phyloP scores from a whole-genome alignment of 2,329 filamentous ascomycete genomes.

The Pseudogymnoascus sp. region DNA sequence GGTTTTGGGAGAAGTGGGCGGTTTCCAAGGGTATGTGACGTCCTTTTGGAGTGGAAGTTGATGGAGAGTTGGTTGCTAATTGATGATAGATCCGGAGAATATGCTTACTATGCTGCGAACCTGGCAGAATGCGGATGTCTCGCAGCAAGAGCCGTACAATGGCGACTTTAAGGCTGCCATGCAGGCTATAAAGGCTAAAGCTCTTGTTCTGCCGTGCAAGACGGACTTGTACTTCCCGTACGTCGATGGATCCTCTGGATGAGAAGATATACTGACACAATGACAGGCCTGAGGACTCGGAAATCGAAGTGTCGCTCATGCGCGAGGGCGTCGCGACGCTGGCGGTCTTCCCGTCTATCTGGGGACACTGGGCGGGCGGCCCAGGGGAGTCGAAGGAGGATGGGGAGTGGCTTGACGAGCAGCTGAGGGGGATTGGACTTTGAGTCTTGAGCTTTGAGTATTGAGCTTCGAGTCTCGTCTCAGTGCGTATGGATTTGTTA shows the following conservation, averaged over 20 bases:
- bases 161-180: constrained; percentile 58
- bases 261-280: not conserved
- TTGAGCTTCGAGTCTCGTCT: not conserved
- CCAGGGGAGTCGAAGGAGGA: constrained; percentile 65
- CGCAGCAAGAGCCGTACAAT: constrained; percentile 58
- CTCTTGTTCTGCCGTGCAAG: constrained; percentile 59
- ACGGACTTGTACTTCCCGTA: constrained; percentile 75
- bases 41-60: not conserved
- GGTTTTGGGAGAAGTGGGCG: constrained; percentile 71
- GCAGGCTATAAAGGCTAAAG: constrained; percentile 61
- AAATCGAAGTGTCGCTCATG: constrained; percentile 62
- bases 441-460: not conserved
- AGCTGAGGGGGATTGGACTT: constrained; percentile 39
- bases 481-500: not conserved
- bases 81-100: constrained; percentile 56
- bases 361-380: constrained; percentile 60
- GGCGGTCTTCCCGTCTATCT: constrained; percentile 49
- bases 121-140: constrained; percentile 68
- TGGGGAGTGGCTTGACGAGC: constrained; percentile 61
- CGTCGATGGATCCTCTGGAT: constrained; percentile 24
- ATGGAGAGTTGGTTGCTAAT: not conserved
- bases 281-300: constrained; percentile 63
- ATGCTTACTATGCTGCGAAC: constrained; percentile 67
- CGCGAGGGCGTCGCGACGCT: constrained; percentile 46
- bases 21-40: constrained; percentile 46